A percentile compares a stretch with the other conserved stretches of the same genome.
These are phyloP conservation scores for Paramecium biaurelia DNA, from an alignment of 73 alveolate genomes.

Conservation along the genomic window DNA sequence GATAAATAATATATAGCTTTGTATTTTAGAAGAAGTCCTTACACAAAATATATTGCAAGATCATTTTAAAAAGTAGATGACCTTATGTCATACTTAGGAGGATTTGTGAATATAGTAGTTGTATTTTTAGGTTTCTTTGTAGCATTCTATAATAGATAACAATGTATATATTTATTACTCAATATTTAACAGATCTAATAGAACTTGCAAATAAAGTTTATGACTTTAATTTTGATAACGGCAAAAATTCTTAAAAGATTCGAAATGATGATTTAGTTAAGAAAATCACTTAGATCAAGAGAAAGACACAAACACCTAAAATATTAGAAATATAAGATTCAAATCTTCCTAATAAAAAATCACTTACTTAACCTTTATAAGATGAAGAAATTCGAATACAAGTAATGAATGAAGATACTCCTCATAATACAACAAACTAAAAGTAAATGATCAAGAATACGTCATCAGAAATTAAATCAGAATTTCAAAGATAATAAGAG, in stretches of 20 bases:
- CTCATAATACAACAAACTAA: not conserved
- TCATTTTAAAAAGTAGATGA: not conserved
- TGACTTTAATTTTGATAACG: not conserved
- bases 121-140: slow-evolving; percentile 30
- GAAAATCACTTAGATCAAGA: not conserved
- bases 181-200: not conserved
- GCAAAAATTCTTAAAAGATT: not conserved
- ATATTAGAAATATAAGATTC: not conserved
- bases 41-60: not conserved
- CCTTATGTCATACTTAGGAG: slow-evolving; percentile 33
- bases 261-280: not conserved
- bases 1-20: not conserved
- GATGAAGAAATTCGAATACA: not conserved
- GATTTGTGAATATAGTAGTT: slow-evolving; percentile 34
- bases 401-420: not conserved
- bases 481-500: slow-evolving; percentile 2
- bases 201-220: slow-evolving; percentile 33
- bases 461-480: not conserved
- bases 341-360: not conserved
- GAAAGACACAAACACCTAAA: not conserved
- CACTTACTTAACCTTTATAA: not conserved
- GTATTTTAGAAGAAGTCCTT: slow-evolving; percentile 39
- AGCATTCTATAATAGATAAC: slow-evolving; percentile 3
- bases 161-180: not conserved
- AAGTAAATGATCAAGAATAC: not conserved